Conservation (phyloP, 768 basidiomycete genomes). For the Suillus tomentosus region DNA sequence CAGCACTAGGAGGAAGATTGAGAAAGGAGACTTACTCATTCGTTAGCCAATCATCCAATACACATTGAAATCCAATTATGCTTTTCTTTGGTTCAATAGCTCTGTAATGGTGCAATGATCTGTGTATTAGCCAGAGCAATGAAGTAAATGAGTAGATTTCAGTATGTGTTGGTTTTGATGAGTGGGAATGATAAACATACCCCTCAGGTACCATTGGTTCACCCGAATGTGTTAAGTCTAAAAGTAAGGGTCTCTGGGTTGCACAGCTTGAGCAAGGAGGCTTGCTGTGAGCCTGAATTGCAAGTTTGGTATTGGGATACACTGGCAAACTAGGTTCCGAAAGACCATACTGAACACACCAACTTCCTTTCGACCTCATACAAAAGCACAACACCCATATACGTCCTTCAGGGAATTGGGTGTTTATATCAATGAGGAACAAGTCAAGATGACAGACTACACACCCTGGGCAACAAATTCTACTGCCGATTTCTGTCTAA, state of each 20-base stretch:
- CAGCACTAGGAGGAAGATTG: too few species aligned
- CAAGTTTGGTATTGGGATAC: not conserved
- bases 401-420: not conserved
- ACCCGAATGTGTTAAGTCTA: too few species aligned
- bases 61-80: too few species aligned
- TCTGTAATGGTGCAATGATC: not conserved
- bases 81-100: too few species aligned
- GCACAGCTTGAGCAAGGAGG: too few species aligned
- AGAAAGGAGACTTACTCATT: not conserved
- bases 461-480: slow-evolving; percentile 48
- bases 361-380: slow-evolving; percentile 17
- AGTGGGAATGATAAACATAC: not conserved
- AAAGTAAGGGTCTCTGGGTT: too few species aligned
- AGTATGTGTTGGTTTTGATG: not conserved
- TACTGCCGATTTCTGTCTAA: slow-evolving; percentile 47
- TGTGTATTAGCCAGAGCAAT: not conserved
- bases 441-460: too few species aligned
- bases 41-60: not conserved
- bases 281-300: too few species aligned
- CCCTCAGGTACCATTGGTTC: too few species aligned
- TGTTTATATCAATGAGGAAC: not conserved
- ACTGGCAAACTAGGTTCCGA: not conserved
- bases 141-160: not conserved
- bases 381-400: not conserved
- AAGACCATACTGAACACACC: not conserved